phyloP scores from a whole-genome alignment of 202 grass and related monocot genomes.

The Setaria viridis region DNA sequence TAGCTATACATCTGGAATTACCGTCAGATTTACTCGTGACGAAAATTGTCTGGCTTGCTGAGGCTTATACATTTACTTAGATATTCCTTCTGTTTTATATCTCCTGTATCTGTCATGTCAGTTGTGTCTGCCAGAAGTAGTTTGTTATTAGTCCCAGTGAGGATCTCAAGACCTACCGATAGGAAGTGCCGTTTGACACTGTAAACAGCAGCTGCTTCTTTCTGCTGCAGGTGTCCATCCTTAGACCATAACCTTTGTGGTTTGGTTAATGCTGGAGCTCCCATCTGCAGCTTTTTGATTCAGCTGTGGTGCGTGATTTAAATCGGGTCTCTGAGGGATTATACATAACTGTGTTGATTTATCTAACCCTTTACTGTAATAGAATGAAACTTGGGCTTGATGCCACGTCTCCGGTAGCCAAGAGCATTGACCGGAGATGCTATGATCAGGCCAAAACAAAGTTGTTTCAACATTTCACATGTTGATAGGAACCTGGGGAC shows the following conservation, averaged over 20 bases:
- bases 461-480: slow-evolving; percentile 54
- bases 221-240: slow-evolving; percentile 30
- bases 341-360: no score
- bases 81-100: neutral
- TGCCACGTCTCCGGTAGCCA: slow-evolving; percentile 79
- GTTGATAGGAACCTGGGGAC: slow-evolving; percentile 90
- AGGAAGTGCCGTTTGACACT: slow-evolving; percentile 99
- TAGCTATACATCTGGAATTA: slow-evolving; percentile 82
- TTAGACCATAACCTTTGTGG: slow-evolving; percentile 48
- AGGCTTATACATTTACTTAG: slow-evolving; percentile 24
- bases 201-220: slow-evolving; percentile 56
- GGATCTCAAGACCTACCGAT: slow-evolving; percentile 61
- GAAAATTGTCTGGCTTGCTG: slow-evolving; percentile 59
- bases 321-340: slow-evolving; percentile 79
- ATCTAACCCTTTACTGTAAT: neutral
- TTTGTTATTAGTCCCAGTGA: slow-evolving; percentile 37
- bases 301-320: slow-evolving; percentile 82
- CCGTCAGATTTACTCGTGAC: slow-evolving; percentile 76
- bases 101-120: neutral
- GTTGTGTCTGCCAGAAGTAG: neutral
- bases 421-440: slow-evolving; percentile 71
- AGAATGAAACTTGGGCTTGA: slow-evolving; percentile 43
- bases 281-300: slow-evolving; percentile 36
- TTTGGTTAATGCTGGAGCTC: slow-evolving; percentile 35
- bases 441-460: slow-evolving; percentile 73